These are phyloP conservation scores for Cordia subcordata DNA, from an alignment of 257 asterid species.

Conservation along the genomic window DNA sequence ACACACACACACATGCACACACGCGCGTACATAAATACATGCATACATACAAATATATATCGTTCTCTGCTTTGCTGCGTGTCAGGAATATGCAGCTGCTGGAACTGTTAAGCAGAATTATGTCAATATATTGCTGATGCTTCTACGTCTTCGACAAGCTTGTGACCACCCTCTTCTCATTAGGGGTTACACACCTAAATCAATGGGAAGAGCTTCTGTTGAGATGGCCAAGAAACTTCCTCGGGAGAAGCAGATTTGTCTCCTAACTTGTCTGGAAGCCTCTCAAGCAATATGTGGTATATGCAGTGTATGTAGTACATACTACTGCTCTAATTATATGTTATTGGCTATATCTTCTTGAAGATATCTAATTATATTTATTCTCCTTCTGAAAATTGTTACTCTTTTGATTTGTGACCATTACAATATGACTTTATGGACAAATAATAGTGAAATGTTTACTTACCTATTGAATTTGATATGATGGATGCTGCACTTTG, in stretches of 20 bases:
- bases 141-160: conserved; percentile 95
- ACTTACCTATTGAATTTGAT: too few relatives aligned
- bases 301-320: conserved; percentile 65
- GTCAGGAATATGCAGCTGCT: conserved; percentile 93
- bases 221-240: conserved; percentile 80
- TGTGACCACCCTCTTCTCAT: conserved; percentile 99
- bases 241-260: conserved; percentile 52
- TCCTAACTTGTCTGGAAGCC: conserved; percentile 79
- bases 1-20: too few relatives aligned
- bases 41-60: conserved; percentile 8
- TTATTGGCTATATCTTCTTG: not conserved
- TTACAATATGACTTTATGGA: too few relatives aligned
- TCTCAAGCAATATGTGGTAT: conserved; percentile 85
- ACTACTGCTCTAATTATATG: not conserved
- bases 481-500: too few relatives aligned
- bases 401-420: too few relatives aligned
- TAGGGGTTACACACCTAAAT: conserved; percentile 50
- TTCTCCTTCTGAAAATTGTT: too few relatives aligned
- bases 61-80: conserved; percentile 17
- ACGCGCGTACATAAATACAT: too few relatives aligned
- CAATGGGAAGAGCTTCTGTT: conserved; percentile 59
- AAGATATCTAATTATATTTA: too few relatives aligned
- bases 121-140: conserved; percentile 89
- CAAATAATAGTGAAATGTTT: too few relatives aligned
- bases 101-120: conserved; percentile 96